These are phyloP conservation scores for Schizosaccharomyces pombe DNA, from an alignment of 805 yeast genomes.

Conservation along the genomic window DNA sequence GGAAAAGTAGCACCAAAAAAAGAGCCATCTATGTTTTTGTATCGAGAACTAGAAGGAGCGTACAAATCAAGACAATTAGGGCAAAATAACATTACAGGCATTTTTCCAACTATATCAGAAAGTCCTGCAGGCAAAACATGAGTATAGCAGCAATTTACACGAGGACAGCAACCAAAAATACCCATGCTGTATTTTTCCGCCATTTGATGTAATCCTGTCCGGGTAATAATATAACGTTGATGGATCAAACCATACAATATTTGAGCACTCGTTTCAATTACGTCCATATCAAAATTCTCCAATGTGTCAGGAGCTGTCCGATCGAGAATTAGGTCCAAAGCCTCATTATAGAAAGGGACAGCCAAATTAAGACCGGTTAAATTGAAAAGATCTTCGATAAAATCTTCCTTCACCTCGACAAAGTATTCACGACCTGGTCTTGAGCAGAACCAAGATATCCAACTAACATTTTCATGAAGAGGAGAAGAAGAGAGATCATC, in stretches of 20 bases:
- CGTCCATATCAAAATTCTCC: constrained; percentile 19
- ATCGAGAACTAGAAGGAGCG: constrained; percentile 67
- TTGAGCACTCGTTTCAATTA: constrained; percentile 72
- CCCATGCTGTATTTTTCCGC: constrained; percentile 81
- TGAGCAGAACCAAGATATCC: constrained; percentile 65
- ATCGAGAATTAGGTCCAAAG: constrained; percentile 76
- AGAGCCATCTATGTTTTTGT: constrained; percentile 81
- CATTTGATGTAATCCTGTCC: constrained; percentile 62
- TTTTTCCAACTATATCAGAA: constrained; percentile 72
- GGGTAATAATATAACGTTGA: constrained; percentile 70
- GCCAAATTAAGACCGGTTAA: constrained; percentile 66
- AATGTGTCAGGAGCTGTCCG: constrained; percentile 15
- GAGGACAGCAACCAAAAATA: constrained; percentile 79
- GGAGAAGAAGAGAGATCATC: not conserved
- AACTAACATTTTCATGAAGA: constrained; percentile 14
- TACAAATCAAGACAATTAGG: constrained; percentile 87
- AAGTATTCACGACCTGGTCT: constrained; percentile 71
- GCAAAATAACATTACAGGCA: constrained; percentile 77
- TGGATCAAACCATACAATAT: constrained; percentile 81
- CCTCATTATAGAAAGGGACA: constrained; percentile 80
- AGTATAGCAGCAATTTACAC: constrained; percentile 74
- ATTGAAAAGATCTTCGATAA: constrained; percentile 90
- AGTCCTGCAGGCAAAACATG: constrained; percentile 79
- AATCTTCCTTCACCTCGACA: constrained; percentile 76
- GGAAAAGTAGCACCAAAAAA: constrained; percentile 92